phyloP scores from a whole-genome alignment of 192 early-diverging fungal species.

The Neocallimastix lanati region DNA sequence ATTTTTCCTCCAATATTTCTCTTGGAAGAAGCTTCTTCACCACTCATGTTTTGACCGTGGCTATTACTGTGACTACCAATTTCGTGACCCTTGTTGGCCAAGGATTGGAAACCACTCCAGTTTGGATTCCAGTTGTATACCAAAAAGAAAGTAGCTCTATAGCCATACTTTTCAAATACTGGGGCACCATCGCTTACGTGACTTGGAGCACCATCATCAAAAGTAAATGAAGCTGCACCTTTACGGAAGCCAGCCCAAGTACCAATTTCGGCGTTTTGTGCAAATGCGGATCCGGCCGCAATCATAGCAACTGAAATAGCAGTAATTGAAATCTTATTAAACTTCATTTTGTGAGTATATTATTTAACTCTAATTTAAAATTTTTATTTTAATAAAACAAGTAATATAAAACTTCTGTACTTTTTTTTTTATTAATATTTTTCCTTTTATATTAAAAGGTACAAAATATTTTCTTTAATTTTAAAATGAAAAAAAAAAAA shows the following conservation, averaged over 20 bases:
- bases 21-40: background rate
- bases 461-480: too few species aligned
- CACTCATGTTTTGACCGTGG: background rate
- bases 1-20: background rate
- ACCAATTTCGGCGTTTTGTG: background rate
- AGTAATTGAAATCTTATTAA: background rate
- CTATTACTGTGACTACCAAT: background rate
- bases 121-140: background rate
- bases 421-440: background rate
- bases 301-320: background rate
- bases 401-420: background rate
- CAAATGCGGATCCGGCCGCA: background rate
- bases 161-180: background rate
- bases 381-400: background rate
- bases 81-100: background rate
- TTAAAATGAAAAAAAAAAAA: background rate
- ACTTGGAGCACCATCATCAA: background rate
- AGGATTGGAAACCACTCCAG: background rate
- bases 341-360: too few species aligned
- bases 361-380: background rate
- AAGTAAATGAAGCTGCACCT: background rate
- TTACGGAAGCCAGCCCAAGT: background rate
- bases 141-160: background rate
- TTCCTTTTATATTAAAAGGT: background rate
- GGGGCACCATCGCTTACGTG: background rate